Percentiles rank a stretch among this genome's conserved stretches.
Evolutionary conservation across 345 rosid genomes (phyloP).

Genomic region (Eucalyptus regnans): DNA sequence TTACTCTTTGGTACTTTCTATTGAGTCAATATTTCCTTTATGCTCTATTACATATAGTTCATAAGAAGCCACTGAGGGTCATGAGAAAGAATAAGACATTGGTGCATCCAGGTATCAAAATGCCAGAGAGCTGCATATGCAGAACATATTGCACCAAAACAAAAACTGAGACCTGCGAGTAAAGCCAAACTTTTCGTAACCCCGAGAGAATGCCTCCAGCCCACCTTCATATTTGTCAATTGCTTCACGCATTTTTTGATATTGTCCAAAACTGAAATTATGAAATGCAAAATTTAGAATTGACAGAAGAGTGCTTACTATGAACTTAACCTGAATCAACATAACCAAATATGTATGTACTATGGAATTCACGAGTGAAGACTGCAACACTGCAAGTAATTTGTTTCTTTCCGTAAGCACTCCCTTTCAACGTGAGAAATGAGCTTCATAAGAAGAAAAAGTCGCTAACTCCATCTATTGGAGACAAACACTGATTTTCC

Average conservation of each 20-base stretch:
- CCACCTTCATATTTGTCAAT: constrained; percentile 86
- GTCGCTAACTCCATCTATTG: neutral
- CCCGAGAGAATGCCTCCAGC: constrained; percentile 85
- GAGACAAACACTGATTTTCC: neutral
- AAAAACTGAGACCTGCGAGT: constrained; percentile 40
- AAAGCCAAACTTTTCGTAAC: constrained; percentile 89
- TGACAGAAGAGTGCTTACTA: neutral
- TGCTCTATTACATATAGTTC: neutral
- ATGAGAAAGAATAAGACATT: neutral
- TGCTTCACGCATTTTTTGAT: constrained; percentile 54
- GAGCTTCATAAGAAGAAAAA: neutral
- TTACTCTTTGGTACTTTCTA: neutral
- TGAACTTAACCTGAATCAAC: neutral
- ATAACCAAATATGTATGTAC: neutral
- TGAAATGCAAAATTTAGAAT: neutral
- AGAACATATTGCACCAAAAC: neutral
- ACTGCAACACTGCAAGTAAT: neutral
- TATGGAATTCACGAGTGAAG: neutral
- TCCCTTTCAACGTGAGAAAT: neutral
- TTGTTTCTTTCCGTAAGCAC: neutral
- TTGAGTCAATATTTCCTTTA: neutral
- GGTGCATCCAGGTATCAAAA: neutral
- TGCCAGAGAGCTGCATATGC: neutral
- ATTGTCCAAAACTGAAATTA: constrained; percentile 45
- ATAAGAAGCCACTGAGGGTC: neutral